phyloP scores from a whole-genome alignment of 1,284 basidiomycete species.

The Porodaedalea pini region DNA sequence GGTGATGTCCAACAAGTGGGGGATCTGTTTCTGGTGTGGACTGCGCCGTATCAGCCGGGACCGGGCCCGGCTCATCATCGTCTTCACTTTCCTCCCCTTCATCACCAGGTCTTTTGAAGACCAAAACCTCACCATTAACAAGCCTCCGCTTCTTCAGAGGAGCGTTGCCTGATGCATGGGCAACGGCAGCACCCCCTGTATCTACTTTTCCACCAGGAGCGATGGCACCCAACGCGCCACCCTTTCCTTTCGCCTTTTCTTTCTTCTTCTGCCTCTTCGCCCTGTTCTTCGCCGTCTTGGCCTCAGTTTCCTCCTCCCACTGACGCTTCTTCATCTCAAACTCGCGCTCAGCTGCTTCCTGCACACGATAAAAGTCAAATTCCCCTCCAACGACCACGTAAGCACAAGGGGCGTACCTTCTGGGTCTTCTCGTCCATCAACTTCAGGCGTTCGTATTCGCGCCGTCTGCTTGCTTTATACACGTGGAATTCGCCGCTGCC shows the following conservation, averaged over 20 bases:
- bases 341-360: slow-evolving; percentile 66
- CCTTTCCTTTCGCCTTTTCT: slow-evolving; percentile 52
- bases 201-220: not conserved
- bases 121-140: slow-evolving; percentile 37
- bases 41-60: slow-evolving; percentile 10
- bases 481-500: slow-evolving; percentile 98
- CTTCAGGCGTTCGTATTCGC: slow-evolving; percentile 94
- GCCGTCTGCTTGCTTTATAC: slow-evolving; percentile 90
- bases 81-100: slow-evolving; percentile 30
- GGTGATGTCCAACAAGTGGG: slow-evolving; percentile 13
- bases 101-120: slow-evolving; percentile 40
- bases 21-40: slow-evolving; percentile 8
- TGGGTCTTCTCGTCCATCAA: slow-evolving; percentile 81
- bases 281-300: slow-evolving; percentile 90
- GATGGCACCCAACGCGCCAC: slow-evolving; percentile 16
- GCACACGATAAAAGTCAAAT: slow-evolving; percentile 1
- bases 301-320: slow-evolving; percentile 64
- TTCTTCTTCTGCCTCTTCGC: slow-evolving; percentile 91
- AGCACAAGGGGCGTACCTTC: slow-evolving; percentile 50
- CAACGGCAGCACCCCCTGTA: not conserved
- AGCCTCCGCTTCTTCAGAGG: slow-evolving; percentile 48
- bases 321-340: slow-evolving; percentile 66
- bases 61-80: slow-evolving; percentile 19
- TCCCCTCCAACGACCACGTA: not conserved
- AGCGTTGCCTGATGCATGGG: slow-evolving; percentile 25